Evolutionary conservation across 164 flowering plant species (phyloP).

Genomic region (Dillenia turbinata): DNA sequence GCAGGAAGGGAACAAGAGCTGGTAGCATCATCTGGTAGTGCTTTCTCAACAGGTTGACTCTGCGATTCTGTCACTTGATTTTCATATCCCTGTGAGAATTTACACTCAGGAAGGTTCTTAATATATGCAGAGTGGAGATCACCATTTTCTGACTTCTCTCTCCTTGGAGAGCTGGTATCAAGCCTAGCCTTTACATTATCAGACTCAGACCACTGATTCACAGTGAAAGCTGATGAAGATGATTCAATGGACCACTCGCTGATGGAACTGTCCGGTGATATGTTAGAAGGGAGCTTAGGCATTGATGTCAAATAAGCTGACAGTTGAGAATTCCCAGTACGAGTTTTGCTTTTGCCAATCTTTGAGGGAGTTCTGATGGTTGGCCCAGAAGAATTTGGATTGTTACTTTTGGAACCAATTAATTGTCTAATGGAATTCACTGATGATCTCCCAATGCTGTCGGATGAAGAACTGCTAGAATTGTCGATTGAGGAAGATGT

Average conservation of each 20-base stretch:
- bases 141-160: conserved; percentile 11
- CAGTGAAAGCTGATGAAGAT: conserved; percentile 54
- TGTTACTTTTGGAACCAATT: conserved; percentile 20
- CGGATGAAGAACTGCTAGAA: conserved; percentile 44
- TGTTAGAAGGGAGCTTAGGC: conserved; percentile 37
- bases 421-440: conserved; percentile 26
- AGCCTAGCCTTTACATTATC: conserved; percentile 27
- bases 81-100: conserved; percentile 7
- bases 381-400: conserved; percentile 26
- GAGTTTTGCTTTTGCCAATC: conserved; percentile 22
- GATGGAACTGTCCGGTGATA: conserved; percentile 71
- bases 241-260: conserved; percentile 83
- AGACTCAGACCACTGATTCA: conserved; percentile 39
- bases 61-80: conserved; percentile 10
- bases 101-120: conserved; percentile 11
- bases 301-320: conserved; percentile 34
- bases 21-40: conserved; percentile 16
- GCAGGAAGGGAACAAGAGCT: background rate
- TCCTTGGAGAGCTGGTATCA: conserved; percentile 19
- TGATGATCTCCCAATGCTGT: conserved; percentile 24
- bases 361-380: conserved; percentile 22
- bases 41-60: conserved; percentile 19
- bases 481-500: conserved; percentile 43
- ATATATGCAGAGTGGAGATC: conserved; percentile 17
- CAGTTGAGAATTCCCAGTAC: conserved; percentile 29